Conservation (phyloP, 371 early-diverging fungal species). For the Saksenaea oblongispora region DNA sequence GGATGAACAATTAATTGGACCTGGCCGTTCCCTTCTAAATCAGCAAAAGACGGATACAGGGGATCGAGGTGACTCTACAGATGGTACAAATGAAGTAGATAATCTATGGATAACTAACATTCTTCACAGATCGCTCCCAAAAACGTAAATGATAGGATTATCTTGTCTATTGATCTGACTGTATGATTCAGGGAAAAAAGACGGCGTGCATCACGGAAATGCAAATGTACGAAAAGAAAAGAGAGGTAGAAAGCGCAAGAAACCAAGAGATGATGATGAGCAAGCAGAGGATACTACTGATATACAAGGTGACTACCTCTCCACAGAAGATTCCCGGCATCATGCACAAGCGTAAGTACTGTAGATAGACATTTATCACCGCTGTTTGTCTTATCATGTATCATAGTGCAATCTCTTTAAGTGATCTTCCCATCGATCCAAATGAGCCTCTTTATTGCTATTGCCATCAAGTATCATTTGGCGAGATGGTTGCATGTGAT, state of each 20-base stretch:
- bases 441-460: constrained; percentile 96
- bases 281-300: background rate
- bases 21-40: constrained; percentile 23
- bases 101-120: background rate
- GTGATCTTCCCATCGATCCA: constrained; percentile 89
- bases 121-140: background rate
- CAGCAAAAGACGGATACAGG: background rate
- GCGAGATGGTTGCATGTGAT: constrained; percentile 98
- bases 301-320: constrained; percentile 23
- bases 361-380: background rate
- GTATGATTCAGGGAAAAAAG: background rate
- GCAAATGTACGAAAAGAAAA: background rate
- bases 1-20: constrained; percentile 80
- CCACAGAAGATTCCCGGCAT: constrained; percentile 32
- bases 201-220: background rate
- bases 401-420: constrained; percentile 38
- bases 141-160: background rate
- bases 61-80: constrained; percentile 5
- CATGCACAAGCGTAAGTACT: constrained; percentile 43
- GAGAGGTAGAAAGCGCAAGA: constrained; percentile 2
- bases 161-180: background rate
- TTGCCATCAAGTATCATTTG: constrained; percentile 93
- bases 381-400: background rate
- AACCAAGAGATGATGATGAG: constrained; percentile 11
- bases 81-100: background rate